phyloP scores from a whole-genome alignment of 2,329 filamentous ascomycete species.

The Ascochyta viciae-villosae region DNA sequence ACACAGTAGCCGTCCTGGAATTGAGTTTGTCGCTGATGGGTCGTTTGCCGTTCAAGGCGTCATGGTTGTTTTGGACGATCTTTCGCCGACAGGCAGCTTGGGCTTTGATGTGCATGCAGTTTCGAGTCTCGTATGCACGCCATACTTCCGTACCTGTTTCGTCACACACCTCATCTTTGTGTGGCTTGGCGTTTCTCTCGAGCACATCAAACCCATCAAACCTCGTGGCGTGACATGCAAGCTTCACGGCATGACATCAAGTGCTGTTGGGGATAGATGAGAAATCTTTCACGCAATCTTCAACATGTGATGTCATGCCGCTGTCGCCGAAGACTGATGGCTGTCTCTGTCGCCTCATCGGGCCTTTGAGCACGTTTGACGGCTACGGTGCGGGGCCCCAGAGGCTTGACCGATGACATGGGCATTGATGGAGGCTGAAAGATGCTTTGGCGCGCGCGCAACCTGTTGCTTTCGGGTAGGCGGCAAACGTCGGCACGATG shows the following conservation, averaged over 20 bases:
- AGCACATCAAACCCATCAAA: slow-evolving; percentile 10
- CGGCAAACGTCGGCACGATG: slow-evolving; percentile 22
- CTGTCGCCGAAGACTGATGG: slow-evolving; percentile 14
- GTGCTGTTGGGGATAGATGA: background rate
- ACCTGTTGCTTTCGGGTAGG: slow-evolving; percentile 12
- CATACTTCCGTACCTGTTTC: background rate
- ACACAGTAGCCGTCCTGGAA: background rate
- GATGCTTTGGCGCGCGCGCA: slow-evolving; percentile 22
- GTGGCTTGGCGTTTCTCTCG: background rate
- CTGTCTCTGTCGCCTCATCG: slow-evolving; percentile 23
- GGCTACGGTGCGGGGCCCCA: slow-evolving; percentile 34
- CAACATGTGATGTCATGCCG: slow-evolving; percentile 22
- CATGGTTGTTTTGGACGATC: background rate
- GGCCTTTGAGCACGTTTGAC: slow-evolving; percentile 23
- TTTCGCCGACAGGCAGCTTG: background rate
- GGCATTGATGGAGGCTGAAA: slow-evolving; percentile 15
- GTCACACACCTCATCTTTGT: background rate
- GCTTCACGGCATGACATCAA: slow-evolving; percentile 12
- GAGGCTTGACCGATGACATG: slow-evolving; percentile 24
- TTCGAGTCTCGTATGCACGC: background rate
- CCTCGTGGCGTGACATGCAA: slow-evolving; percentile 3
- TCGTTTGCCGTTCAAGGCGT: background rate
- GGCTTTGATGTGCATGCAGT: background rate
- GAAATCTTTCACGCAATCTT: background rate
- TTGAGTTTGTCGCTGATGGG: background rate